These are phyloP conservation scores for Paratinospora sagittata DNA, from an alignment of 164 flowering plant species.

Conservation along the genomic window DNA sequence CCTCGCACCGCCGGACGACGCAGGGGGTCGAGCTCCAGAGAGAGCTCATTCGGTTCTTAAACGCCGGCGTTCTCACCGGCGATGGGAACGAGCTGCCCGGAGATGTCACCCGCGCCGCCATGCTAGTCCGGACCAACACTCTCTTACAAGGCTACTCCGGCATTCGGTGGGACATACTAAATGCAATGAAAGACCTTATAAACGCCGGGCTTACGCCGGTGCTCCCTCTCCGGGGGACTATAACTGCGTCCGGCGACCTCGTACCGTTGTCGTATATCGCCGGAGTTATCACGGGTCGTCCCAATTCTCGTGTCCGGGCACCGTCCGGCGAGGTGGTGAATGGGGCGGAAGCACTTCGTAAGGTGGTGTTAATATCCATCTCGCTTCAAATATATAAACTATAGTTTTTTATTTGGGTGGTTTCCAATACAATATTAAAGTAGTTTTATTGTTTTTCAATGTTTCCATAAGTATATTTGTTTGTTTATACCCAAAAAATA, in stretches of 20 bases:
- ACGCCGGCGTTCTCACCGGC: constrained; percentile 31
- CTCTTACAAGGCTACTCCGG: constrained; percentile 40
- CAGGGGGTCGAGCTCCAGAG: too few species aligned
- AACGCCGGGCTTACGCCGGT: constrained; percentile 24
- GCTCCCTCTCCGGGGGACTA: constrained; percentile 31
- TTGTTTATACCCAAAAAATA: too few species aligned
- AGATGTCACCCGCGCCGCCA: constrained; percentile 28
- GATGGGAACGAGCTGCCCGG: constrained; percentile 24
- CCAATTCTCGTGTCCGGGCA: constrained; percentile 19
- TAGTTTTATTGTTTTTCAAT: too few species aligned
- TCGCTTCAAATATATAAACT: too few species aligned
- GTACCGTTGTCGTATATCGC: constrained; percentile 38
- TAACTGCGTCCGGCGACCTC: constrained; percentile 39
- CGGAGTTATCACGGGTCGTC: constrained; percentile 28
- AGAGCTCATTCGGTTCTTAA: constrained; percentile 21
- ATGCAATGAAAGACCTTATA: constrained; percentile 22
- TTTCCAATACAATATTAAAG: too few species aligned
- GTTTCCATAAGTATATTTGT: too few species aligned
- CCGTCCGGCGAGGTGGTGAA: constrained; percentile 18
- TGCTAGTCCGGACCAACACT: constrained; percentile 36
- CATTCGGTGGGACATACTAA: constrained; percentile 32
- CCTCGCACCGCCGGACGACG: not conserved
- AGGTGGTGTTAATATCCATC: too few species aligned
- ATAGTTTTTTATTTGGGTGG: too few species aligned
- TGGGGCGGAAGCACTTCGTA: constrained; percentile 22